Evolutionary conservation across 345 rosid species (phyloP), one percentile per base, ranked within the genome.

Genomic region (Mangifera indica): DNA sequence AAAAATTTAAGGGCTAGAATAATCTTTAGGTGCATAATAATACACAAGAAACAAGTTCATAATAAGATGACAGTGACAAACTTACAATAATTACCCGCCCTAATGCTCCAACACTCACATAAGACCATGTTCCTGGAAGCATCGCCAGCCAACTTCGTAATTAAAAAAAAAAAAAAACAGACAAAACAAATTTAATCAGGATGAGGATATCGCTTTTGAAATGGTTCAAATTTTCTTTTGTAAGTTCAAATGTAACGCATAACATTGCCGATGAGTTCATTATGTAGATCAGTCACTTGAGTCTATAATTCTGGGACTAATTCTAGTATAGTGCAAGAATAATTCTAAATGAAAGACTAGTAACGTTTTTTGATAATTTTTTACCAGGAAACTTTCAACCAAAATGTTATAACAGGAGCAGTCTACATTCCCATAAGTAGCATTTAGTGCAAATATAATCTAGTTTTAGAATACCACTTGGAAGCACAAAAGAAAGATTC

Each of bases 101-200:
- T 55, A 91, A 88, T 73, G 98, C 97, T 70, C 97, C 97, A 29
- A 97, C 97, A 61, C 97, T 94, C 73, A 91, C 98, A 82, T 94
- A 94, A 75, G 97, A 97, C 97, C 98, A 94, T 15, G 97, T 85
- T 60, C 98, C 98, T 29, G 98, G 97, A 78, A 94, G 96, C 98
- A 94, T 94, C 54, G 97, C 98, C 67, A 94, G 73, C 98, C 98
- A 94, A 78, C 98, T 94, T 88, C 84, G 1, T 63, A 71, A 63
- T 44, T 67, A 67, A 34, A 52, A 57, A 14, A 48, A 59, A 40
- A 65, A 77, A 48, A 1, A 1, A 29, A 29, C 32, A 29, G 3
- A 29, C 3, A n/a, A 29, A 29, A 29, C 3, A 29, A 29, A 29
- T 29, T 67, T 74, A 25, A 63, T 63, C 70, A 81, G 69, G 29